Evolutionary conservation across 164 flowering plant genomes (phyloP).

Genomic region (Magnolia changhungtana): DNA sequence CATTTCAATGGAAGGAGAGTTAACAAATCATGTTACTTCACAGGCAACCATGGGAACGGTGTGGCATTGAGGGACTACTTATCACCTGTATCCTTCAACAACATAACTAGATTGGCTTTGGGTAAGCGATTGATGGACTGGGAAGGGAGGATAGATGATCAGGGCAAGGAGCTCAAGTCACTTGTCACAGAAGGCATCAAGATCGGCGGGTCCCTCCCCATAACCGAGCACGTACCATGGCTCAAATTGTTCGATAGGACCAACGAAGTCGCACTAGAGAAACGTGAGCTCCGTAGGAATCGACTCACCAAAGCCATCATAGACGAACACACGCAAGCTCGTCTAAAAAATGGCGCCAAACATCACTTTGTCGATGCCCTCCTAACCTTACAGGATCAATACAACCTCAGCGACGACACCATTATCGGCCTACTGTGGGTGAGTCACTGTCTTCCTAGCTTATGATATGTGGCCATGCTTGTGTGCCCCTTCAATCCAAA

Average conservation of each 20-base stretch:
- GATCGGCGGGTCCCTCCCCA: slow-evolving; percentile 11
- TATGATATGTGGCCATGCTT: neutral
- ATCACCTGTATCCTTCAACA: slow-evolving; percentile 29
- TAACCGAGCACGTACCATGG: slow-evolving; percentile 30
- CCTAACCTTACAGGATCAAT: slow-evolving; percentile 23
- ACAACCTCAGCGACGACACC: slow-evolving; percentile 27
- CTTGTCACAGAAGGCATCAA: slow-evolving; percentile 17
- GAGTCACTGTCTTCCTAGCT: neutral
- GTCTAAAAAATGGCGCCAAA: slow-evolving; percentile 14
- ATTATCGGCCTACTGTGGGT: slow-evolving; percentile 30
- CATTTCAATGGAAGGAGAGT: neutral
- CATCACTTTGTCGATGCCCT: slow-evolving; percentile 32
- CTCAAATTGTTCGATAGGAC: slow-evolving; percentile 20
- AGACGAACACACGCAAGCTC: slow-evolving; percentile 20
- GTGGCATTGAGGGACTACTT: slow-evolving; percentile 15
- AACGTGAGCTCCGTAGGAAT: slow-evolving; percentile 15
- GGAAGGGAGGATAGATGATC: slow-evolving; percentile 19
- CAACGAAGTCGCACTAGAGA: slow-evolving; percentile 9
- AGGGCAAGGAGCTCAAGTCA: slow-evolving; percentile 27
- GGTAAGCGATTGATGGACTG: slow-evolving; percentile 27
- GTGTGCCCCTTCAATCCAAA: neutral
- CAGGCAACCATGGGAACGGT: slow-evolving; percentile 21
- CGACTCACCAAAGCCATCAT: slow-evolving; percentile 24
- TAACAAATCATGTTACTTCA: neutral
- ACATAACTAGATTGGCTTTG: slow-evolving; percentile 27